Percentiles rank a stretch among this genome's conserved stretches.
These are phyloP conservation scores for Populus trichocarpa DNA, from an alignment of 441 rosid species.

Conservation along the genomic window DNA sequence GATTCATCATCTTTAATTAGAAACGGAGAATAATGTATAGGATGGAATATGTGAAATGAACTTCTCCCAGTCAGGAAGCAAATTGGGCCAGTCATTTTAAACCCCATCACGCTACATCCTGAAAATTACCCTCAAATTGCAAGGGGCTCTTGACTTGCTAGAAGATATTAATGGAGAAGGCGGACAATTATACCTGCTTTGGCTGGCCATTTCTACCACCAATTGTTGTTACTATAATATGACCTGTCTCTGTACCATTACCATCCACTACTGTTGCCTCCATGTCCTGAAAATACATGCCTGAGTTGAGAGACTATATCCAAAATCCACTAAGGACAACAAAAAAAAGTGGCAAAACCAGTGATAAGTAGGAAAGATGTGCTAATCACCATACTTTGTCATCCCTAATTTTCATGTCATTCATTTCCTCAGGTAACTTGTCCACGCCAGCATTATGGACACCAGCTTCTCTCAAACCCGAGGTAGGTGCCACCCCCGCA, in stretches of 20 bases:
- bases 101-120: neutral
- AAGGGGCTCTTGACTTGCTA: neutral
- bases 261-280: constrained; percentile 88
- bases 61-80: neutral
- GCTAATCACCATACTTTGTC: constrained; percentile 47
- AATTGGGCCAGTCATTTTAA: neutral
- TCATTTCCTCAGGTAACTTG: constrained; percentile 83
- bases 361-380: neutral
- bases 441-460: constrained; percentile 55
- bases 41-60: neutral
- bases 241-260: constrained; percentile 89
- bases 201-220: constrained; percentile 97
- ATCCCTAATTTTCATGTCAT: constrained; percentile 88
- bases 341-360: neutral
- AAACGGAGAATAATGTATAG: constrained; percentile 1
- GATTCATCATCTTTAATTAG: constrained; percentile 2
- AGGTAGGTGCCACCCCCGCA: constrained; percentile 59
- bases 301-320: neutral
- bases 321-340: neutral
- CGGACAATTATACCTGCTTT: constrained; percentile 55
- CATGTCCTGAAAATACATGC: constrained; percentile 53
- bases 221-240: constrained; percentile 88
- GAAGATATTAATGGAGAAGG: neutral
- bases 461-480: constrained; percentile 66
- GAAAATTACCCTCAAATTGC: neutral